phyloP scores from a whole-genome alignment of 768 basidiomycete genomes.

The Lactarius hatsudake region DNA sequence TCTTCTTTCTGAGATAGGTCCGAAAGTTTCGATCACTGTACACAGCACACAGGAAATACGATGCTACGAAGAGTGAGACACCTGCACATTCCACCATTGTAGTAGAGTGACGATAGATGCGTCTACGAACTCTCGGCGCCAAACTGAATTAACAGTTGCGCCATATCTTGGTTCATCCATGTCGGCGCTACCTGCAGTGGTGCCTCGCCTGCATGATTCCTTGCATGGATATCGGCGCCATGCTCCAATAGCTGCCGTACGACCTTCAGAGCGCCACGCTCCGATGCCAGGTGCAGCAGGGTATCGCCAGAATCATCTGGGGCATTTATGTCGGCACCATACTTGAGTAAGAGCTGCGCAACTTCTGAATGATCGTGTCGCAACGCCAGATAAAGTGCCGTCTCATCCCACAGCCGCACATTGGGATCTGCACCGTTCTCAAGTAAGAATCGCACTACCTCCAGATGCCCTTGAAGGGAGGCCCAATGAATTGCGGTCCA shows the following conservation, averaged over 20 bases:
- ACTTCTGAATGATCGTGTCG: background rate
- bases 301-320: background rate
- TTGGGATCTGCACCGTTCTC: background rate
- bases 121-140: background rate
- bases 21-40: background rate
- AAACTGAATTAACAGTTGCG: background rate
- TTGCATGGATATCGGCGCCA: background rate
- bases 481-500: no score
- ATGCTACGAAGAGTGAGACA: background rate
- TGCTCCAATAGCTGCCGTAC: background rate
- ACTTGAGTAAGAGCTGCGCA: background rate
- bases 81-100: background rate
- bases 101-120: background rate
- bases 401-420: background rate
- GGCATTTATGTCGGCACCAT: background rate
- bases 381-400: background rate
- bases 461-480: no score
- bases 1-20: background rate
- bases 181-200: background rate
- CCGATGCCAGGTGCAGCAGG: background rate
- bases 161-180: background rate
- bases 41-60: background rate
- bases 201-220: background rate
- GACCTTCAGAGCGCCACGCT: background rate
- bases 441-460: no score